Base-by-base conservation (phyloP, 2,329 filamentous ascomycete genomes). In the Talaromyces amestolkiae region DNA sequence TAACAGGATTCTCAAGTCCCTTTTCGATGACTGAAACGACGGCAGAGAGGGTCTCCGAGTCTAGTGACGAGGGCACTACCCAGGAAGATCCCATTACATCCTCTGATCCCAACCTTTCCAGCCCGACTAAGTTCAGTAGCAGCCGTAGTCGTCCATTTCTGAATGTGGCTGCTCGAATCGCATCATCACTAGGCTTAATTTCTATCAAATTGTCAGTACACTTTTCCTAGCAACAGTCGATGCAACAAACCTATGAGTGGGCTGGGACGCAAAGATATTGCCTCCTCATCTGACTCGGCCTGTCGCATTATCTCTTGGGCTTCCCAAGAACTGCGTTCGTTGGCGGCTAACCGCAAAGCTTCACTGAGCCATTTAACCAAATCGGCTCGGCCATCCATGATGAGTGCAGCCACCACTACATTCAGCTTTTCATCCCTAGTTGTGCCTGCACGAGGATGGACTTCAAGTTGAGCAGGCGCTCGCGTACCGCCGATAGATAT, bases 91-190 rank as follows among this genome's bases (percentile, higher is more conserved):
- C 90, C 0, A 86, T 84, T 3, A 91, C 89, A 72, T 96, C 91
- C 49, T 92, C 89, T 43, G 80, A 76, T 37, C 86, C 86, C 8
- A 86, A 74, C 60, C 89, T 84, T 71, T 90, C 84, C 67, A 96
- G 86, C 0, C 91, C 91, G 19, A 90, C 83, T 0, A 95, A 83
- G 1, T 84, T 89, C 85, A 98, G 90, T 3, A 99, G 85, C 1
- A 98, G 87, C 39, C 93, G 90, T 2, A 98, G 84, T 72, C 94
- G 89, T 10, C 91, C 89, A 76, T 98, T 96, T 74, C 92, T 96
- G 81, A 96, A 96, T 78, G 97, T 88, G 31, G 92, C 90, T 24
- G 84, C 85, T 60, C 88, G 87, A 47, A 88, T 87, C 58, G 86
- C 83, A 54, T 91, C 86, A 49, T 85, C 87, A 65, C 90, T 87